These are phyloP conservation scores for Cutaneotrichosporon cutaneum DNA, from an alignment of 1,284 basidiomycete genomes.

Conservation along the genomic window DNA sequence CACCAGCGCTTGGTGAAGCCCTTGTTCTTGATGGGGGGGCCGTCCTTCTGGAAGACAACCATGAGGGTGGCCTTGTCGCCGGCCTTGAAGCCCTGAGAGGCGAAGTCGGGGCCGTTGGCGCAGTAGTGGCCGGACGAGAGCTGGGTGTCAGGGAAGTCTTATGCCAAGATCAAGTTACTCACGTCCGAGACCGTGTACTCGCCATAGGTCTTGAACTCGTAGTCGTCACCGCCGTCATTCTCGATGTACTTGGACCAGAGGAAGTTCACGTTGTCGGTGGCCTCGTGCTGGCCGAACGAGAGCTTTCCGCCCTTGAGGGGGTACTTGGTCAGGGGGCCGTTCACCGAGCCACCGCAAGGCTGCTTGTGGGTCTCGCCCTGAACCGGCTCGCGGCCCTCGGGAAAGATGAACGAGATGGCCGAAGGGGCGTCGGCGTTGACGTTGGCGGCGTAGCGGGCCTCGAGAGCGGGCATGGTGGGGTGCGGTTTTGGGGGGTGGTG, in stretches of 20 bases:
- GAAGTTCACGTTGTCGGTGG: constrained; percentile 75
- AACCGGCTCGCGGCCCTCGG: neutral
- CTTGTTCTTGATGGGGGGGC: constrained; percentile 6
- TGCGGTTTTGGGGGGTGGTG: neutral
- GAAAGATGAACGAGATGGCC: neutral
- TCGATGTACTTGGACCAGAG: constrained; percentile 51
- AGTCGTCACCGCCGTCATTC: constrained; percentile 11
- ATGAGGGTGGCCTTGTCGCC: constrained; percentile 37
- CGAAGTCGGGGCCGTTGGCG: constrained; percentile 37
- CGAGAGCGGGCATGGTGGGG: neutral
- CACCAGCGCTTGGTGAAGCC: constrained; percentile 20
- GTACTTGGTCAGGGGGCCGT: constrained; percentile 13
- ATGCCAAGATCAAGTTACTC: too few relatives aligned
- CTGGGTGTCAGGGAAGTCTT: neutral
- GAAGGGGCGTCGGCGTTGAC: neutral
- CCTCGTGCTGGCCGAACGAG: constrained; percentile 47
- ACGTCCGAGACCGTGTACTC: constrained; percentile 24
- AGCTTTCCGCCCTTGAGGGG: constrained; percentile 21
- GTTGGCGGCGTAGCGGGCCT: neutral
- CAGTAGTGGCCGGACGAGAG: constrained; percentile 36
- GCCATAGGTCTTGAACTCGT: constrained; percentile 33
- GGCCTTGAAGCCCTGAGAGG: constrained; percentile 27
- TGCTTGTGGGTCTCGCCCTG: constrained; percentile 8
- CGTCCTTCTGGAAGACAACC: constrained; percentile 33
- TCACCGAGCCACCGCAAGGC: constrained; percentile 9